Base-by-base conservation (phyloP, 768 basidiomycete genomes). In the Naganishia vaughanmartiniae region DNA sequence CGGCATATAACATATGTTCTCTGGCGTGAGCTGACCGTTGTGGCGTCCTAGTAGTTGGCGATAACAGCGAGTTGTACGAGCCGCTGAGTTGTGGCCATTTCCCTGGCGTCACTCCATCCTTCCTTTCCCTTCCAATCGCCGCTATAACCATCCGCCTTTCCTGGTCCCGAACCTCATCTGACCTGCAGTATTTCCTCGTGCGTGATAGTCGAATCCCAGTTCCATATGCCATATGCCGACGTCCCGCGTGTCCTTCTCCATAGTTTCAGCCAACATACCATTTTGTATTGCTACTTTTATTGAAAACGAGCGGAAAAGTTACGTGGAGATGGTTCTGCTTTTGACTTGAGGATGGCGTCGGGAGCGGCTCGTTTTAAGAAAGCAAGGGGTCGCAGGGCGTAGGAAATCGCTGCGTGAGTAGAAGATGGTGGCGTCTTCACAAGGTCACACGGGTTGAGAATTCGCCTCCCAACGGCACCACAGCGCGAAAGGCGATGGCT, bases 241-340 rank as follows among this genome's bases (percentile, higher is more conserved):
- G 21, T 26, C 2, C 26, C 1, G 9, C 28, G 34, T 34, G 31
- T 12, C 34, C 60, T 34, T 42, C 4, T 4, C 2, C 3, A 34
- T 21, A 51, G 21, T 46, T 45, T 42, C 34, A 45, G 17, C 26
- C 36, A 12, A 63, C 60, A 46, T 26, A 63, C 60, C 60, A 63
- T 63, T 63, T 63, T 63, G 60, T 42, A 63, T 63, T 63, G 60
- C 60, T 63, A 45, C 60, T 63, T 63, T 63, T 63, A 34, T 63
- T 63, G 60, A 63, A 63, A 63, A 63, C 60, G 60, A 63, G 60
- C 60, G 60, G 60, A 63, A 63, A 63, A 63, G 60, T 58, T 63
- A 63, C 60, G 60, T 31, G 60, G 42, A 63, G 60, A 63, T 63
- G 60, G 60, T 63, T 63, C 60, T 63, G 60, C 60, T 63, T 42